phyloP scores from a whole-genome alignment of 2,329 filamentous ascomycete species.

The Gliomastix tumulicola region DNA sequence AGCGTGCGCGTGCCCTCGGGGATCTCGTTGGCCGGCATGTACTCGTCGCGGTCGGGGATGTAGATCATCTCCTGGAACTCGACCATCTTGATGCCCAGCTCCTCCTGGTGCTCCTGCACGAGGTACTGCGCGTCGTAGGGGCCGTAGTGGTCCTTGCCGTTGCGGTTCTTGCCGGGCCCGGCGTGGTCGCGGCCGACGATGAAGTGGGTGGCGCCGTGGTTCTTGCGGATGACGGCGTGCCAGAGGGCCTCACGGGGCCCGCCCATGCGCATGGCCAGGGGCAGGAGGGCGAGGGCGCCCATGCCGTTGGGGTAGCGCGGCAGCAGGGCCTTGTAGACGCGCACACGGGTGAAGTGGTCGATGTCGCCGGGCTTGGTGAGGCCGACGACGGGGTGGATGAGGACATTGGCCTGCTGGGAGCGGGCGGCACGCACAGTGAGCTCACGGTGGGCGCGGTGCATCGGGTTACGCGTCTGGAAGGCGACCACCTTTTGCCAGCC shows the following conservation, averaged over 20 bases:
- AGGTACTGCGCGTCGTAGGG: conserved; percentile 96
- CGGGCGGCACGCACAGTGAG: conserved; percentile 95
- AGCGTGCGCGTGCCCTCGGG: conserved; percentile 74
- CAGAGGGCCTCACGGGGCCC: conserved; percentile 97
- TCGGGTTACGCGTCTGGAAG: conserved; percentile 98
- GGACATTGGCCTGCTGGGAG: conserved; percentile 92
- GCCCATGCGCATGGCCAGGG: conserved; percentile 98
- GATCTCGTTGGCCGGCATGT: conserved; percentile 88
- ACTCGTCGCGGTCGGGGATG: conserved; percentile 94
- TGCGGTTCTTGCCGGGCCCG: conserved; percentile 95
- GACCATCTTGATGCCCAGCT: conserved; percentile 97
- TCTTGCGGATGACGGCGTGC: conserved; percentile 99
- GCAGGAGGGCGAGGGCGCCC: conserved; percentile 91
- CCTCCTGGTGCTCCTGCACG: conserved; percentile 91
- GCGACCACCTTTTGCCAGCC: conserved; percentile 97
- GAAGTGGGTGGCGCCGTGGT: conserved; percentile 98
- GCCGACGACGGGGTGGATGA: conserved; percentile 97
- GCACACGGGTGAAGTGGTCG: conserved; percentile 98
- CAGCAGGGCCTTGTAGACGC: conserved; percentile 95
- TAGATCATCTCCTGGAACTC: conserved; percentile 99
- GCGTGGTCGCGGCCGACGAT: conserved; percentile 98
- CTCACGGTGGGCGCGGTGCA: conserved; percentile 98
- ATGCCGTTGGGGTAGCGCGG: conserved; percentile 98
- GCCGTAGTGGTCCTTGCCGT: conserved; percentile 94
- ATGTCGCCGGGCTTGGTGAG: conserved; percentile 99